phyloP scores from a whole-genome alignment of 129 eudicot genomes.

The Ambrosia artemisiifolia region DNA sequence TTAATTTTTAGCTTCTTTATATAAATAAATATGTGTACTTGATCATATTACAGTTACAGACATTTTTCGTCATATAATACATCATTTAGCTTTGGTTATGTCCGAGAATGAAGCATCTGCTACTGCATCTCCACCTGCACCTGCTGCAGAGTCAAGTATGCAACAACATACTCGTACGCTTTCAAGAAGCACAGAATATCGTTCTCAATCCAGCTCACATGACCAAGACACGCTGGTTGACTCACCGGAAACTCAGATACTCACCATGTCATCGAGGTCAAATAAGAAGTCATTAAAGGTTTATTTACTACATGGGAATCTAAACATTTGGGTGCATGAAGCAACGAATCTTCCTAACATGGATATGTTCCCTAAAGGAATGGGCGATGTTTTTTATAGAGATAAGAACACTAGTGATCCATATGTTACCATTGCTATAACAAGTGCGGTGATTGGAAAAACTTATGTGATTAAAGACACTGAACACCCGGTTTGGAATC shows the following conservation, averaged over 20 bases:
- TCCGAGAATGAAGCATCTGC: conserved; percentile 38
- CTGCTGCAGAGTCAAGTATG: conserved; percentile 27
- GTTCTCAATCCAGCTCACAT: conserved; percentile 18
- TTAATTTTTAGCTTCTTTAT: too few relatives aligned
- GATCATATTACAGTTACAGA: too few relatives aligned
- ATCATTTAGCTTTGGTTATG: conserved; percentile 30
- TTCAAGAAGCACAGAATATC: conserved; percentile 23
- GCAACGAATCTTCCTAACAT: conserved; percentile 89
- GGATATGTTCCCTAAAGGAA: conserved; percentile 86
- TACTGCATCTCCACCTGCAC: conserved; percentile 43
- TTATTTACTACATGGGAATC: conserved; percentile 76
- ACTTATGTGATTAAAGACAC: conserved; percentile 67
- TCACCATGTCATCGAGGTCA: conserved; percentile 33
- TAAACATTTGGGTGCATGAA: conserved; percentile 74
- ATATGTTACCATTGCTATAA: conserved; percentile 61
- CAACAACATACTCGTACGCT: conserved; percentile 6
- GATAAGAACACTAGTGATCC: conserved; percentile 81
- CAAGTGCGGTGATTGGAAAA: conserved; percentile 73
- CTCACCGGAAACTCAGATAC: conserved; percentile 31
- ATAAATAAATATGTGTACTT: too few relatives aligned
- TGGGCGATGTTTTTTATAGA: conserved; percentile 66
- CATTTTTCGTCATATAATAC: too few relatives aligned
- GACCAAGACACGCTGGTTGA: conserved; percentile 28
- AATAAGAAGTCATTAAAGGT: conserved; percentile 55
- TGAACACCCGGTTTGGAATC: conserved; percentile 91